These are phyloP conservation scores for Peronosclerospora sorghi DNA, from an alignment of 352 stramenopile genomes.

Conservation along the genomic window DNA sequence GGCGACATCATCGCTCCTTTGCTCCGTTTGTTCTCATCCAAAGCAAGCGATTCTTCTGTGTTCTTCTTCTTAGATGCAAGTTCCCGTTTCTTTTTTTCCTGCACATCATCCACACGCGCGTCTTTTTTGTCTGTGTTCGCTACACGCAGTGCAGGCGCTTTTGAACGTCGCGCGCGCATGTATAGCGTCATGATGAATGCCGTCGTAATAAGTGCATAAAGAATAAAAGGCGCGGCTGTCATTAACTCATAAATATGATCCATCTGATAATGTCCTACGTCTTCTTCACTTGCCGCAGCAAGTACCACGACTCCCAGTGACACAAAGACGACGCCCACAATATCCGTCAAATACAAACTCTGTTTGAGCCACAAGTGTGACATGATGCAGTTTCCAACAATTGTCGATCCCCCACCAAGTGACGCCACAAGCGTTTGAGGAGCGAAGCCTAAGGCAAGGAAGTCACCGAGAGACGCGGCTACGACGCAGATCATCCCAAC, in stretches of 20 bases:
- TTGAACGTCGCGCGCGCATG: slow-evolving; percentile 68
- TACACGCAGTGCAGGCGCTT: slow-evolving; percentile 65
- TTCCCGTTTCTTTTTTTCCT: slow-evolving; percentile 43
- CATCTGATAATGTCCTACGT: slow-evolving; percentile 76
- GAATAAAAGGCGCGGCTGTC: slow-evolving; percentile 65
- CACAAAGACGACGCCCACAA: slow-evolving; percentile 62
- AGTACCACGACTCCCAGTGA: slow-evolving; percentile 72
- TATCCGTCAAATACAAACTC: slow-evolving; percentile 76
- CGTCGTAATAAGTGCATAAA: slow-evolving; percentile 74
- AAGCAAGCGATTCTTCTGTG: slow-evolving; percentile 14
- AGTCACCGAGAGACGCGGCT: slow-evolving; percentile 70
- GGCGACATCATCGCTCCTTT: slow-evolving; percentile 64
- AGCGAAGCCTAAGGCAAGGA: slow-evolving; percentile 78
- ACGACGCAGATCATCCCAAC: slow-evolving; percentile 83
- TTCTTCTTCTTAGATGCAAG: slow-evolving; percentile 22
- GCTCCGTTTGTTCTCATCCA: slow-evolving; percentile 19
- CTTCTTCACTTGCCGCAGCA: slow-evolving; percentile 55
- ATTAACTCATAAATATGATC: slow-evolving; percentile 80
- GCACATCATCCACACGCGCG: slow-evolving; percentile 33
- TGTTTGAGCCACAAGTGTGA: slow-evolving; percentile 84
- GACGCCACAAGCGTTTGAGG: slow-evolving; percentile 80
- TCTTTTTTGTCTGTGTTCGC: slow-evolving; percentile 42
- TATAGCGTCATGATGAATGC: slow-evolving; percentile 78
- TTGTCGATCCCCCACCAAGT: slow-evolving; percentile 69
- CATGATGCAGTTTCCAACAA: slow-evolving; percentile 77